Base-by-base conservation (phyloP, 2,329 filamentous ascomycete species). In the Lasiodiplodia theobromae region DNA sequence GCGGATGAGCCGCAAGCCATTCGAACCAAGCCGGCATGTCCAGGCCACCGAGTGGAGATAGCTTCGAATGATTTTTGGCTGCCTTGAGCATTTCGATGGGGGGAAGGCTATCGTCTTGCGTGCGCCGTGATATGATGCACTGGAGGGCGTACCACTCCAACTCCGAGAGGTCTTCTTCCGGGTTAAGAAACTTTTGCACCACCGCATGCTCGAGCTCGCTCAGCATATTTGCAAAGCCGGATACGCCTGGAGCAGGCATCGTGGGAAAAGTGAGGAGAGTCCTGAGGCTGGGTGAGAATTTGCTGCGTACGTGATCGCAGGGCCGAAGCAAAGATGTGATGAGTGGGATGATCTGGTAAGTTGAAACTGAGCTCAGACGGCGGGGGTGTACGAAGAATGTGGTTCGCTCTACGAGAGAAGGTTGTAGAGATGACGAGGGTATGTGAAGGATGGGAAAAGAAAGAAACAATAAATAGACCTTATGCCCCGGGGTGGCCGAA, bases 21-120 rank as follows among this genome's bases (percentile, higher is more conserved):
- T 63, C 23, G 2, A 63, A 28, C 60, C 60, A 63, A 16, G 60
- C 44, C 11, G 44, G 44, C 6, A 47, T 63, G n/a, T 63, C 44
- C 1, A 51, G 23, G 2, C 12, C n/a, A 2, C 60, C 31, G 18
- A 63, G 8, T 3, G 60, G 60, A 2, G n/a, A 63, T 5, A 37
- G 12, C 18, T 2, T 1, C 1, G n/a, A 12, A 14, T 63, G 60
- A 2, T 4, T 2, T 21, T 63, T 52, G 16, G 28, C 60, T 12
- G 10, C 2, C 25, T 63, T 63, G n/a, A 63, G 21, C 1, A 18
- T 37, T 10, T 52, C n/a, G 18, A 63, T n/a, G 3, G 44, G 60
- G 11, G 60, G 60, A 18, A 0, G 8, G 2, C n/a, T 16, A 3
- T 3, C 44, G 10, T 63, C 44, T 16, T 11, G 10, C 4, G 58